Evolutionary conservation across 1,284 basidiomycete genomes (phyloP).

Genomic region (Boletellus deceptivus): DNA sequence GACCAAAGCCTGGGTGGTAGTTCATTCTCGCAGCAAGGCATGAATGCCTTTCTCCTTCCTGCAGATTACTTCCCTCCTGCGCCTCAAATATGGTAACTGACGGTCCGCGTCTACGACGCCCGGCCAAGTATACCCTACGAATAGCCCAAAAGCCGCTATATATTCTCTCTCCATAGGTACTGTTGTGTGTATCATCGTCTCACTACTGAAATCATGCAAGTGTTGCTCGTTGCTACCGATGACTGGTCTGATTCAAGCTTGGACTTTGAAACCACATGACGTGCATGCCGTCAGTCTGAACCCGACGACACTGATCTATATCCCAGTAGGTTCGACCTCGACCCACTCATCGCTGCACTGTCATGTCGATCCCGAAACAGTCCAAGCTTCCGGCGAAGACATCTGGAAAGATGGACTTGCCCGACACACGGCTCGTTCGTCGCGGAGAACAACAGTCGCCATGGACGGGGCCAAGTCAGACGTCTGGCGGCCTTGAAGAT

Average conservation of each 20-base stretch:
- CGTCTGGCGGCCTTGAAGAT: constrained; percentile 8
- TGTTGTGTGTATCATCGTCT: constrained; percentile 1
- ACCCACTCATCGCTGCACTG: background rate
- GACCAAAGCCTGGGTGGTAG: constrained; percentile 75
- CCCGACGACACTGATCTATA: background rate
- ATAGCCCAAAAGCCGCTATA: constrained; percentile 19
- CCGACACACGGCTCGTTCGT: constrained; percentile 2
- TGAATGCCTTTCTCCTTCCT: constrained; percentile 80
- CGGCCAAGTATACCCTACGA: constrained; percentile 25
- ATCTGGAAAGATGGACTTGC: constrained; percentile 1
- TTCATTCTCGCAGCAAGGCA: constrained; percentile 73
- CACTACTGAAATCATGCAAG: background rate
- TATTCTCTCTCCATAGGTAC: constrained; percentile 12
- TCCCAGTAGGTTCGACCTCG: background rate
- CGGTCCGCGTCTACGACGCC: constrained; percentile 17
- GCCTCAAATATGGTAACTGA: constrained; percentile 67
- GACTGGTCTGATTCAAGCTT: constrained; percentile 16
- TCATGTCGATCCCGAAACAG: constrained; percentile 15
- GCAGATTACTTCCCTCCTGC: constrained; percentile 65
- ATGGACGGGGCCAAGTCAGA: background rate
- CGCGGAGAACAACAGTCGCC: background rate
- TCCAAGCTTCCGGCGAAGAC: constrained; percentile 1
- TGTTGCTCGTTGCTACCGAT: background rate
- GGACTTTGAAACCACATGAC: constrained; percentile 2
- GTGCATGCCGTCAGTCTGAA: background rate